These are phyloP conservation scores for Cyclocybe aegerita DNA, from an alignment of 768 basidiomycete genomes.

Conservation along the genomic window DNA sequence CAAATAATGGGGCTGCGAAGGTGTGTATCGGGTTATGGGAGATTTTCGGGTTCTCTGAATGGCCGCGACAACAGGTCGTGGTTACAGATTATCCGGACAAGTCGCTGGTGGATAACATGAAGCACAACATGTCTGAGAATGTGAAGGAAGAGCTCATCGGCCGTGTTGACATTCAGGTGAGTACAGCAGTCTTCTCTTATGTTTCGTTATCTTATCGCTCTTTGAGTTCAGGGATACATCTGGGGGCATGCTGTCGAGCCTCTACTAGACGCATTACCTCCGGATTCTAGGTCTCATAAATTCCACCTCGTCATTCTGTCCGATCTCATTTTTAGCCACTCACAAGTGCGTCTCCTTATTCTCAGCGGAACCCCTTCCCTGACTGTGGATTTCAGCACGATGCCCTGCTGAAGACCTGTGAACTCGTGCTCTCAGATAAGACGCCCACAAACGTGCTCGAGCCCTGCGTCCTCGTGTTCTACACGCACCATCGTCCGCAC, in stretches of 20 bases:
- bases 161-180: conserved; percentile 28
- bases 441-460: conserved; percentile 8
- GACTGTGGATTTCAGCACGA: conserved; percentile 55
- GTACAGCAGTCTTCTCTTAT: not conserved
- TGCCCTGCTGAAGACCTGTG: conserved; percentile 76
- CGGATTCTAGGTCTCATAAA: conserved; percentile 14
- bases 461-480: conserved; percentile 71
- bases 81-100: conserved; percentile 93
- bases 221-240: conserved; percentile 58
- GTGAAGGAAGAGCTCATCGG: conserved; percentile 36
- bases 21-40: conserved; percentile 34
- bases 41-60: not conserved
- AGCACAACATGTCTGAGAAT: conserved; percentile 66
- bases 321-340: conserved; percentile 94
- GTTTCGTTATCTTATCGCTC: not conserved
- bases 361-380: not conserved
- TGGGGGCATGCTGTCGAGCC: conserved; percentile 67
- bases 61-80: conserved; percentile 53
- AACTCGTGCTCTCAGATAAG: conserved; percentile 26
- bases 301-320: conserved; percentile 89
- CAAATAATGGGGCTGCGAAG: conserved; percentile 65
- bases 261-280: conserved; percentile 36
- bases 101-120: conserved; percentile 72
- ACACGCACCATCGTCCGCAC: conserved; percentile 85
- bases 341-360: conserved; percentile 56